Percentiles rank a stretch among this genome's conserved stretches.
Conservation (phyloP, 1,139 yeast species). For the Geotrichum histeridarum region DNA sequence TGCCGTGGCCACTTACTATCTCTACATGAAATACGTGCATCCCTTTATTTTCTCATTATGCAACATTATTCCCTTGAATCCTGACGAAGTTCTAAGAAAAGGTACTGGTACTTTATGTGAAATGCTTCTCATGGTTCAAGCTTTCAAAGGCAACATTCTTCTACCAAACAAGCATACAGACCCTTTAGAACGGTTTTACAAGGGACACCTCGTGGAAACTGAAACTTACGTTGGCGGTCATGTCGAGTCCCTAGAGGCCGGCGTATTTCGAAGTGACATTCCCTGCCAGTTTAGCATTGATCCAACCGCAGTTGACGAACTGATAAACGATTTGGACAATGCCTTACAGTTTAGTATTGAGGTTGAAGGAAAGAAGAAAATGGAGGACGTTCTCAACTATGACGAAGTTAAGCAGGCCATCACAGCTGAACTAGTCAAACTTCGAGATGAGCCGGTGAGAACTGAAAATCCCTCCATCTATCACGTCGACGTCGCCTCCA, state of each 20-base stretch:
- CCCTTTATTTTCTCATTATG: slow-evolving; percentile 95
- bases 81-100: slow-evolving; percentile 91
- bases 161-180: slow-evolving; percentile 92
- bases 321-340: slow-evolving; percentile 63
- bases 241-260: slow-evolving; percentile 95
- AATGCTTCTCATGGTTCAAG: slow-evolving; percentile 96
- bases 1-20: slow-evolving; percentile 96
- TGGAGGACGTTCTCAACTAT: slow-evolving; percentile 74
- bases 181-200: slow-evolving; percentile 86
- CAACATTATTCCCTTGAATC: slow-evolving; percentile 90
- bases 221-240: slow-evolving; percentile 99
- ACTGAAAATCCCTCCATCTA: slow-evolving; percentile 81
- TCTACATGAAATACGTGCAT: slow-evolving; percentile 94
- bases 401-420: slow-evolving; percentile 67
- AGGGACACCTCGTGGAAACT: slow-evolving; percentile 88
- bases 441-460: slow-evolving; percentile 60
- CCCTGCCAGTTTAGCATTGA: slow-evolving; percentile 72
- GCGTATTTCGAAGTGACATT: slow-evolving; percentile 90
- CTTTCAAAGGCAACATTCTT: slow-evolving; percentile 68
- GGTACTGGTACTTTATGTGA: slow-evolving; percentile 99
- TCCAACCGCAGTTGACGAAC: slow-evolving; percentile 75
- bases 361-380: slow-evolving; percentile 67
- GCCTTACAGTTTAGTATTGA: slow-evolving; percentile 80
- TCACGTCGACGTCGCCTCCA: slow-evolving; percentile 98
- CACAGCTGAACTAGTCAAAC: slow-evolving; percentile 48